These are phyloP conservation scores for Spatholobus suberectus DNA, from an alignment of 306 rosid genomes.

Conservation along the genomic window DNA sequence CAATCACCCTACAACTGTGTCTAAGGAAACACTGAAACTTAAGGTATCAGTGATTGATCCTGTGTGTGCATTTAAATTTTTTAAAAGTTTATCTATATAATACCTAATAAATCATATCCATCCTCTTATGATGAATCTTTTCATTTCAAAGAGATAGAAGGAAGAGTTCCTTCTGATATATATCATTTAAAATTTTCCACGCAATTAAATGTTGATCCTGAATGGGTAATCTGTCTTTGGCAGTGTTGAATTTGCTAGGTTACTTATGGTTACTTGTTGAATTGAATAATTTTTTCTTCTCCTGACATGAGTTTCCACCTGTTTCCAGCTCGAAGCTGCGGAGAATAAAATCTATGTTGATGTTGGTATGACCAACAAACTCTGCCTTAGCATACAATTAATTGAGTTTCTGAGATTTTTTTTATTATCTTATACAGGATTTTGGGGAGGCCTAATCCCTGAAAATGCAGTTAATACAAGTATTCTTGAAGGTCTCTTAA, in stretches of 20 bases:
- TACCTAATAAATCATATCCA: background rate
- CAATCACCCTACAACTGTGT: slow-evolving; percentile 82
- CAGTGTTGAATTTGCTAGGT: slow-evolving; percentile 7
- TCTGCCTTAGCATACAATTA: slow-evolving; percentile 17
- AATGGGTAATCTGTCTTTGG: slow-evolving; percentile 19
- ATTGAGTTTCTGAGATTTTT: slow-evolving; percentile 27
- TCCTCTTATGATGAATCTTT: background rate
- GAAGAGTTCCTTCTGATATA: slow-evolving; percentile 11
- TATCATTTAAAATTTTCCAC: background rate
- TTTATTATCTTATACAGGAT: slow-evolving; percentile 59
- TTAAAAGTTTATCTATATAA: background rate
- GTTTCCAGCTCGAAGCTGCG: slow-evolving; percentile 73
- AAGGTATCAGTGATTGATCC: slow-evolving; percentile 59
- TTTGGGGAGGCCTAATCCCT: slow-evolving; percentile 98
- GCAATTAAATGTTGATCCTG: background rate
- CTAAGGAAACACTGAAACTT: slow-evolving; percentile 78
- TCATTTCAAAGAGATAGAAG: background rate
- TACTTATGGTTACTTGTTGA: background rate
- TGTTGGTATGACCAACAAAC: slow-evolving; percentile 68
- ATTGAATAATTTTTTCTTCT: slow-evolving; percentile 13
- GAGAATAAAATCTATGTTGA: slow-evolving; percentile 75
- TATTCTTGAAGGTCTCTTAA: slow-evolving; percentile 83
- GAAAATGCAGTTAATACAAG: slow-evolving; percentile 81
- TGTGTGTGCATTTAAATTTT: background rate
- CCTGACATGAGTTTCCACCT: slow-evolving; percentile 32